Base-by-base conservation (phyloP, 2,329 filamentous ascomycete species). In the Penicillium sp. region DNA sequence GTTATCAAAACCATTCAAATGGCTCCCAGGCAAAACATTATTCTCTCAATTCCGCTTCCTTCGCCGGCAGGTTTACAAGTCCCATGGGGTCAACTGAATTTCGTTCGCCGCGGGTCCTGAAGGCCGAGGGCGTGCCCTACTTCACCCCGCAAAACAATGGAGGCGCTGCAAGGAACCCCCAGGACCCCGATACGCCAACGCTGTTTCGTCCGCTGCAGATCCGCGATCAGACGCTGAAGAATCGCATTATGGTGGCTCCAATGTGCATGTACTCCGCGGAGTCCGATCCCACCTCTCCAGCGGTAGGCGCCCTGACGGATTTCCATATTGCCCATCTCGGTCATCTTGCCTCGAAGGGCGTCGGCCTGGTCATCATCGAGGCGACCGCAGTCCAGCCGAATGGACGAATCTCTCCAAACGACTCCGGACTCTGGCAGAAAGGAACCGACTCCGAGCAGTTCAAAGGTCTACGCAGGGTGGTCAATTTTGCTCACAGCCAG, bases 261-360 rank as follows among this genome's bases (percentile, higher is more conserved):
- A 74, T 87, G 31, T 88, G 85, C 69, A 85, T 86, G 66, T 88
- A 88, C 68, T 83, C 79, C 2, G 79, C 84, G 6, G 68, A 84
- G 35, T 77, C 86, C 3, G 53, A 69, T 39, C 63, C 60, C 1
- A 36, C 48, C 8, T 68, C 66, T 4, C 62, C 66, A 4, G 48
- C 46, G 9, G 50, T 63, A 58, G 85, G 92, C 16, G 87, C 92
- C 69, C 74, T 86, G 48, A 92, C 88, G 2, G 81, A 88, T 67
- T 96, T 85, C 81, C 90, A 95, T 70, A 76, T 92, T 41, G 84
- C 90, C 24, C 90, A 95, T 65, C 79, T 92, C 8, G 89, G 90
- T 51, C 85, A 89, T 58, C 89, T 90, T 60, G 81, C 89, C 18
- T 77, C 86, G 38, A 84, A 87, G 54, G 91, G 91, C 16, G 86